Conservation (phyloP, 2,329 filamentous ascomycete genomes). For the Fusarium musae region DNA sequence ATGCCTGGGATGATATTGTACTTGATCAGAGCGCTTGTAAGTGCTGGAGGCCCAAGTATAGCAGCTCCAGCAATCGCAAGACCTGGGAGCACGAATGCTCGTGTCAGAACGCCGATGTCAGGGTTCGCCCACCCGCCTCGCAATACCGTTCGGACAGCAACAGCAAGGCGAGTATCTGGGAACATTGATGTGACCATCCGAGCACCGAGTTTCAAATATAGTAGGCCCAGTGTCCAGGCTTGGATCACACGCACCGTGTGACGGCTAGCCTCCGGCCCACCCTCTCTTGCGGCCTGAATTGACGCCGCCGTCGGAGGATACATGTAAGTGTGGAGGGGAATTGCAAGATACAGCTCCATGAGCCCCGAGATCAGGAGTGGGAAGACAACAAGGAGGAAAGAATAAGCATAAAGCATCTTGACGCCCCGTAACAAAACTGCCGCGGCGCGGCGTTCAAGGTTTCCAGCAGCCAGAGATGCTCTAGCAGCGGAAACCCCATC, state of each 20-base stretch:
- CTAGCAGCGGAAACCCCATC: constrained; percentile 44
- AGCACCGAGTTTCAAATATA: constrained; percentile 85
- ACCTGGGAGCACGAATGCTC: constrained; percentile 85
- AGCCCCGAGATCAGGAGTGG: constrained; percentile 83
- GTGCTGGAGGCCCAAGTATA: constrained; percentile 70
- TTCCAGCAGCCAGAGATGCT: constrained; percentile 37
- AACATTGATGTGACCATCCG: constrained; percentile 76
- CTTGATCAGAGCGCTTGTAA: constrained; percentile 58
- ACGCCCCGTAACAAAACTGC: constrained; percentile 47
- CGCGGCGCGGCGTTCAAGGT: constrained; percentile 41
- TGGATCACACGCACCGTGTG: constrained; percentile 90
- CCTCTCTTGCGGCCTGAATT: constrained; percentile 43
- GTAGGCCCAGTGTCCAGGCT: constrained; percentile 90
- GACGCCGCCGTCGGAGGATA: constrained; percentile 52
- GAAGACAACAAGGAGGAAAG: constrained; percentile 79
- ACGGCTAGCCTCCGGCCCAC: constrained; percentile 44
- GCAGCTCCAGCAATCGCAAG: constrained; percentile 69
- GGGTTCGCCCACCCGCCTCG: constrained; percentile 82
- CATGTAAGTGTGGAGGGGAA: constrained; percentile 87
- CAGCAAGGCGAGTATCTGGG: constrained; percentile 75
- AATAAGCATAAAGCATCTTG: constrained; percentile 78
- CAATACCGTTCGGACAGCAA: constrained; percentile 79
- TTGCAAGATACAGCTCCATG: constrained; percentile 87
- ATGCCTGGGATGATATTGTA: constrained; percentile 35
- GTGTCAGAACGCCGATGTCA: constrained; percentile 80